A percentile compares a stretch with the other conserved stretches of the same genome.
Conservation (phyloP, 768 basidiomycete species). For the Lactarius hengduanensis region DNA sequence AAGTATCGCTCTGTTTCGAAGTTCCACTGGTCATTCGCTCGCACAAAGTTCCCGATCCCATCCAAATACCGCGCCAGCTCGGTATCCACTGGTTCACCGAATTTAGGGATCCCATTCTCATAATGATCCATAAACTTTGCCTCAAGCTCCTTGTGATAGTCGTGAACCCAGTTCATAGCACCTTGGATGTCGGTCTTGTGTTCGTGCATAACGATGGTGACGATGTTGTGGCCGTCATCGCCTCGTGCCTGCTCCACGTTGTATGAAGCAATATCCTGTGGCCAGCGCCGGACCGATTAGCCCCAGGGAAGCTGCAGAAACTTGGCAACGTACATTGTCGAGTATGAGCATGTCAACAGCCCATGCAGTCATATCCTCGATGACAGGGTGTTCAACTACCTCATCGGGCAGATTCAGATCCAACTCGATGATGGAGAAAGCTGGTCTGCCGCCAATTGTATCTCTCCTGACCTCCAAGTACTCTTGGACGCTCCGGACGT, state of each 20-base stretch:
- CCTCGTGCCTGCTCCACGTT: slow-evolving; percentile 37
- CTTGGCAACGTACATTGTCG: slow-evolving; percentile 1
- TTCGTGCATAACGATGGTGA: slow-evolving; percentile 44
- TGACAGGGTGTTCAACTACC: slow-evolving; percentile 1
- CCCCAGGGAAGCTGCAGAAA: not conserved
- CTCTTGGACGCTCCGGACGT: slow-evolving; percentile 6
- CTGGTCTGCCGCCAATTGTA: not conserved
- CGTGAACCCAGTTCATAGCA: slow-evolving; percentile 36
- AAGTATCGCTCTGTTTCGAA: slow-evolving; percentile 35
- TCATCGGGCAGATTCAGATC: slow-evolving; percentile 7
- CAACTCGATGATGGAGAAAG: not conserved
- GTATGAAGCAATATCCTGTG: slow-evolving; percentile 34
- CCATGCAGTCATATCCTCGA: not conserved
- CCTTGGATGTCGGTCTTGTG: slow-evolving; percentile 33
- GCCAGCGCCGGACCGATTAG: not conserved
- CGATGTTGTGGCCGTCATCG: slow-evolving; percentile 39
- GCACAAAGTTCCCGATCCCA: slow-evolving; percentile 44
- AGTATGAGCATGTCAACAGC: slow-evolving; percentile 4
- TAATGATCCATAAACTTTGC: slow-evolving; percentile 34
- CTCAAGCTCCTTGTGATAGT: slow-evolving; percentile 33
- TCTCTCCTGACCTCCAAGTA: slow-evolving; percentile 4
- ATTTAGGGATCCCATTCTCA: slow-evolving; percentile 36
- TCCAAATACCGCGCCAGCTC: slow-evolving; percentile 39
- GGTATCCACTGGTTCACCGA: slow-evolving; percentile 37
- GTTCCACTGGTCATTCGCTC: slow-evolving; percentile 41